Conservation (phyloP, 371 early-diverging fungal genomes). For the Mucor saturninus region DNA sequence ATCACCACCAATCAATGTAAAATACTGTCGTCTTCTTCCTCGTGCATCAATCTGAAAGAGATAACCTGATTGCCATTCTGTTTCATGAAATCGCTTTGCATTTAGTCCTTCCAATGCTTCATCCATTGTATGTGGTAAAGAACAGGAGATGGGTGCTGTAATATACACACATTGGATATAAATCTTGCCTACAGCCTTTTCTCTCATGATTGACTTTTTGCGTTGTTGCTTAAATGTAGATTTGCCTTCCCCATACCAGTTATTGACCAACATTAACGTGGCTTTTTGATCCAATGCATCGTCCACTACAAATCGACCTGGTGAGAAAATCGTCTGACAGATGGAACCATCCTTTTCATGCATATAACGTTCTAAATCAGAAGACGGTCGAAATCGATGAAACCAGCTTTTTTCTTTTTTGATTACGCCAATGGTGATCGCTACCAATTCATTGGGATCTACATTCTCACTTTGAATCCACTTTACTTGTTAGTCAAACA, state of each 20-base stretch:
- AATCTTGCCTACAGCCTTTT: conserved; percentile 50
- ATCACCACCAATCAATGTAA: conserved; percentile 18
- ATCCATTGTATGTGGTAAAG: conserved; percentile 28
- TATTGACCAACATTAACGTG: conserved; percentile 43
- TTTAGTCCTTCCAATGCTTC: conserved; percentile 41
- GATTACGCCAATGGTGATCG: conserved; percentile 18
- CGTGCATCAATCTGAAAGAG: conserved; percentile 26
- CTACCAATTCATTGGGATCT: conserved; percentile 21
- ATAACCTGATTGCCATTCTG: conserved; percentile 42
- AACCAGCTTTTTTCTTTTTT: conserved; percentile 15
- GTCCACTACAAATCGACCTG: conserved; percentile 17
- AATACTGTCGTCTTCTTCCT: neutral
- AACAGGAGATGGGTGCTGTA: neutral
- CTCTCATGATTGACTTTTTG: conserved; percentile 12
- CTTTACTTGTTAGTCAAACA: too few relatives aligned
- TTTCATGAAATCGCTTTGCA: conserved; percentile 36
- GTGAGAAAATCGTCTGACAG: conserved; percentile 41
- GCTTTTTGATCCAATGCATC: conserved; percentile 22
- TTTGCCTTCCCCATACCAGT: conserved; percentile 38
- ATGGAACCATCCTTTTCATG: conserved; percentile 34
- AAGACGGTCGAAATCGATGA: conserved; percentile 12
- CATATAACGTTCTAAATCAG: conserved; percentile 22
- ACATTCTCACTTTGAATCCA: conserved; percentile 11
- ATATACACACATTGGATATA: conserved; percentile 30
- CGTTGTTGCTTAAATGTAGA: neutral